Evolutionary conservation across 1,284 basidiomycete genomes (phyloP).

Genomic region (Boletus semigastroideus): DNA sequence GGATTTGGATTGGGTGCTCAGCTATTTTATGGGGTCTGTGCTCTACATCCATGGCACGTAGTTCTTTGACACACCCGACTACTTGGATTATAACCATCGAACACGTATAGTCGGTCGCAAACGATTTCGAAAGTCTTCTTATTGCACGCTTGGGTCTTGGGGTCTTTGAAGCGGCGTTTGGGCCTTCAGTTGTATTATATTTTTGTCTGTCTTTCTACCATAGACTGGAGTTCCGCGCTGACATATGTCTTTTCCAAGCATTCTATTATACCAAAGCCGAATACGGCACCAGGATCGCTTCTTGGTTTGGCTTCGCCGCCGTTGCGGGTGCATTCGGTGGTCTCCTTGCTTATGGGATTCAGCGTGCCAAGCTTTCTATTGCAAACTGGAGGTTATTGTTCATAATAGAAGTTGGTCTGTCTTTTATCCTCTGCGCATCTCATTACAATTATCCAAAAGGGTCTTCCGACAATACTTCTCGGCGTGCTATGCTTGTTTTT

Average conservation of each 20-base stretch:
- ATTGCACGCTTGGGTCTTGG: slow-evolving; percentile 62
- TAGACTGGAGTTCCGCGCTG: not conserved
- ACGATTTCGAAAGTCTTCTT: slow-evolving; percentile 57
- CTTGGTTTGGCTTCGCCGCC: slow-evolving; percentile 79
- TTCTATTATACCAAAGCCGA: slow-evolving; percentile 76
- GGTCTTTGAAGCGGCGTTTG: slow-evolving; percentile 66
- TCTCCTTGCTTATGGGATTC: slow-evolving; percentile 69
- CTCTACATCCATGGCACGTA: slow-evolving; percentile 65
- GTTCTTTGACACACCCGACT: not conserved
- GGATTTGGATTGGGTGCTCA: slow-evolving; percentile 62
- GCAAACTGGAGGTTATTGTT: slow-evolving; percentile 70
- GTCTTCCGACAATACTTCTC: slow-evolving; percentile 65
- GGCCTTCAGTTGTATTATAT: slow-evolving; percentile 53
- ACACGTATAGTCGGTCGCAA: slow-evolving; percentile 51
- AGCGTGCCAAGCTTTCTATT: slow-evolving; percentile 51
- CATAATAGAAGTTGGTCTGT: slow-evolving; percentile 63
- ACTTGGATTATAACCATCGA: not conserved
- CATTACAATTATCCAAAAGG: slow-evolving; percentile 36
- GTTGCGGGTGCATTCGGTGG: slow-evolving; percentile 80
- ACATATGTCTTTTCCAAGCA: slow-evolving; percentile 40
- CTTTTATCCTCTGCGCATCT: not conserved
- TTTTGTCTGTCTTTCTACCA: slow-evolving; percentile 49
- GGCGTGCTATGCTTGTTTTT: slow-evolving; percentile 64
- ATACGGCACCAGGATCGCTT: slow-evolving; percentile 69
- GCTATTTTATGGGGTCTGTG: slow-evolving; percentile 71